Percentiles rank a stretch among this genome's conserved stretches.
These are phyloP conservation scores for Cercophora sp. DNA, from an alignment of 495 filamentous ascomycete species.

Conservation along the genomic window DNA sequence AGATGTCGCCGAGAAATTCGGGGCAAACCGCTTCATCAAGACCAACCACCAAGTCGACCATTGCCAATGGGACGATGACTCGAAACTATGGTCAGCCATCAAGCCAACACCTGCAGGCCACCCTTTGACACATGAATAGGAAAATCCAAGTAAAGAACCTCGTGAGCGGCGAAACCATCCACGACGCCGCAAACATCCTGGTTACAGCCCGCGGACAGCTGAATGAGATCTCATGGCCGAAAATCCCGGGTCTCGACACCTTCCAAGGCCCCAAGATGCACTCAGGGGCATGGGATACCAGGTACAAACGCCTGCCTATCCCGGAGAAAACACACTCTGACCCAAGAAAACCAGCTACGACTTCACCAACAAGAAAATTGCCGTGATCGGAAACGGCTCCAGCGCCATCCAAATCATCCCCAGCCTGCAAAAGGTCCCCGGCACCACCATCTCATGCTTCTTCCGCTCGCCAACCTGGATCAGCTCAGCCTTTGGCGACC, in stretches of 20 bases:
- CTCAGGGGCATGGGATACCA: constrained; percentile 46
- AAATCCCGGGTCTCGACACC: constrained; percentile 52
- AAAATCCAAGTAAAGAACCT: constrained; percentile 27
- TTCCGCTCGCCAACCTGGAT: constrained; percentile 70
- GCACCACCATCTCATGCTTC: constrained; percentile 57
- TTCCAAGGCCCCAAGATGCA: constrained; percentile 59
- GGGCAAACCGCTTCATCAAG: constrained; percentile 47
- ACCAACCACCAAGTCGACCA: constrained; percentile 34
- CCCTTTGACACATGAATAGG: constrained; percentile 13
- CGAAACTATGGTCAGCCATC: constrained; percentile 48
- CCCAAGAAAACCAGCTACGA: constrained; percentile 36
- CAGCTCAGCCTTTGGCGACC: constrained; percentile 36
- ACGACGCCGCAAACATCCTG: constrained; percentile 52
- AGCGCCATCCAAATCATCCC: constrained; percentile 71
- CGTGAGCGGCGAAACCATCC: constrained; percentile 31
- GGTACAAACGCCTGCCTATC: too few species aligned
- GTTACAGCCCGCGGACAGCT: constrained; percentile 64
- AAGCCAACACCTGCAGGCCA: neutral
- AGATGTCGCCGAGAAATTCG: constrained; percentile 55
- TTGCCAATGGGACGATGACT: constrained; percentile 51
- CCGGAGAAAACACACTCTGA: too few species aligned
- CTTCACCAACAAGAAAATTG: constrained; percentile 49
- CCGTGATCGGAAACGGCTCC: constrained; percentile 55
- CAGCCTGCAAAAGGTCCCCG: constrained; percentile 53
- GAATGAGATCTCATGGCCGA: constrained; percentile 54